These are phyloP conservation scores for Macrophomina pseudophaseolina DNA, from an alignment of 2,329 filamentous ascomycete species.

Conservation along the genomic window DNA sequence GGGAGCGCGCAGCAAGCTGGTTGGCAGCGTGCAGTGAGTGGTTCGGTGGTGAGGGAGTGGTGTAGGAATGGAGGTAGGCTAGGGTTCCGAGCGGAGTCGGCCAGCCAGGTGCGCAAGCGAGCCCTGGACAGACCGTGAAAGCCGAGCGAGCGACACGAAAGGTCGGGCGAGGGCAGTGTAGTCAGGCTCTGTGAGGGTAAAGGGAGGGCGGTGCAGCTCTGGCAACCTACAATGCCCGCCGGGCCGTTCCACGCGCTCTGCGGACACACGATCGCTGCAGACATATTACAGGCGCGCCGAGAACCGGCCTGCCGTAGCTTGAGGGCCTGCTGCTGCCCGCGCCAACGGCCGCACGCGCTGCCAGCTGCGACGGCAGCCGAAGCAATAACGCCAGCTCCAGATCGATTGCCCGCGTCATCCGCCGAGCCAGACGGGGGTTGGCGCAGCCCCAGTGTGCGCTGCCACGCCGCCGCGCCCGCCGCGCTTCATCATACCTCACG, in stretches of 20 bases:
- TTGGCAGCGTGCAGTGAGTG: background rate
- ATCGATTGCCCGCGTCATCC: constrained; percentile 18
- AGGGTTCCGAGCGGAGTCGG: constrained; percentile 15
- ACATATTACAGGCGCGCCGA: constrained; percentile 20
- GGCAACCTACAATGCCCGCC: constrained; percentile 15
- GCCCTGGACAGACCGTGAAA: constrained; percentile 8
- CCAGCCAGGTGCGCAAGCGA: constrained; percentile 18
- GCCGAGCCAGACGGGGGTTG: constrained; percentile 10
- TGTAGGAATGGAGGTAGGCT: constrained; percentile 20
- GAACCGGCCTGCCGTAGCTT: background rate
- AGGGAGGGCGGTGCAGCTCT: constrained; percentile 22
- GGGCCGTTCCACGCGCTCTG: constrained; percentile 18
- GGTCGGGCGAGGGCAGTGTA: constrained; percentile 15
- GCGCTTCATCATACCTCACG: too few relatives aligned
- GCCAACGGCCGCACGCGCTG: background rate
- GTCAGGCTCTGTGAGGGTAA: constrained; percentile 18
- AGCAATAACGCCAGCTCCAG: constrained; percentile 1
- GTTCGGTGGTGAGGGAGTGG: constrained; percentile 18
- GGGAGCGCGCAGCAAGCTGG: constrained; percentile 17
- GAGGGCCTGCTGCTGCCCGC: background rate
- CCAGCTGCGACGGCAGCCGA: background rate
- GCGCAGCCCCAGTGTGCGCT: background rate
- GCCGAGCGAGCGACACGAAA: constrained; percentile 12
- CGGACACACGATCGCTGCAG: constrained; percentile 17
- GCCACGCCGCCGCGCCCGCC: background rate